Percentiles rank a stretch among this genome's conserved stretches.
Conservation (phyloP, 164 flowering plant genomes). For the Paratinospora sagittata region DNA sequence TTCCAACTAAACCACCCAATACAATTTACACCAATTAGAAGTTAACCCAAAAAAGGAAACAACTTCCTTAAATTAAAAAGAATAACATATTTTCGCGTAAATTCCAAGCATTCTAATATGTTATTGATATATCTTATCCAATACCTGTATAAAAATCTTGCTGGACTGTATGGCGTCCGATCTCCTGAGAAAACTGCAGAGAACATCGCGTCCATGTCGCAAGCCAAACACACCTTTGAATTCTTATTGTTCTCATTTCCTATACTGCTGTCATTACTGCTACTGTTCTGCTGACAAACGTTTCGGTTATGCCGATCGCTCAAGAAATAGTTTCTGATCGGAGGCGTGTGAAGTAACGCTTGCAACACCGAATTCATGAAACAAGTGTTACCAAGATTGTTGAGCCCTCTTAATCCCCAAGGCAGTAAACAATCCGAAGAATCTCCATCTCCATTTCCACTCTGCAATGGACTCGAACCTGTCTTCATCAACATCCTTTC, state of each 20-base stretch:
- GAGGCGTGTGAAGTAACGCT: slow-evolving; percentile 87
- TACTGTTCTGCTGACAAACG: slow-evolving; percentile 51
- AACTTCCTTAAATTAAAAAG: neutral
- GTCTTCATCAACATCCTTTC: slow-evolving; percentile 37
- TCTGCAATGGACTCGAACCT: slow-evolving; percentile 36
- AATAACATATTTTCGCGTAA: neutral
- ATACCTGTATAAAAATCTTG: slow-evolving; percentile 79
- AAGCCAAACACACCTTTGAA: slow-evolving; percentile 53
- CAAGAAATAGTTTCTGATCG: slow-evolving; percentile 74
- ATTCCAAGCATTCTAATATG: neutral
- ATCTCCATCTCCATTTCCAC: slow-evolving; percentile 11
- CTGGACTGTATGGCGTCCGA: slow-evolving; percentile 74
- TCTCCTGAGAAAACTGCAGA: slow-evolving; percentile 74
- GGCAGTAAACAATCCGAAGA: slow-evolving; percentile 26
- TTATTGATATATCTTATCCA: neutral
- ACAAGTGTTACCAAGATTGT: slow-evolving; percentile 84
- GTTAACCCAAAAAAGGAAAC: neutral
- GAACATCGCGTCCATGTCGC: slow-evolving; percentile 73
- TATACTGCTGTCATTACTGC: slow-evolving; percentile 1
- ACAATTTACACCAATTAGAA: neutral
- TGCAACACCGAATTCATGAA: slow-evolving; percentile 94
- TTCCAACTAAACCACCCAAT: too few species aligned
- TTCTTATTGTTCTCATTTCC: slow-evolving; percentile 9
- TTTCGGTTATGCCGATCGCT: slow-evolving; percentile 72
- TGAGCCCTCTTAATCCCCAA: slow-evolving; percentile 72